phyloP scores from a whole-genome alignment of 2,329 filamentous ascomycete genomes.

The Colletotrichum paranaense region DNA sequence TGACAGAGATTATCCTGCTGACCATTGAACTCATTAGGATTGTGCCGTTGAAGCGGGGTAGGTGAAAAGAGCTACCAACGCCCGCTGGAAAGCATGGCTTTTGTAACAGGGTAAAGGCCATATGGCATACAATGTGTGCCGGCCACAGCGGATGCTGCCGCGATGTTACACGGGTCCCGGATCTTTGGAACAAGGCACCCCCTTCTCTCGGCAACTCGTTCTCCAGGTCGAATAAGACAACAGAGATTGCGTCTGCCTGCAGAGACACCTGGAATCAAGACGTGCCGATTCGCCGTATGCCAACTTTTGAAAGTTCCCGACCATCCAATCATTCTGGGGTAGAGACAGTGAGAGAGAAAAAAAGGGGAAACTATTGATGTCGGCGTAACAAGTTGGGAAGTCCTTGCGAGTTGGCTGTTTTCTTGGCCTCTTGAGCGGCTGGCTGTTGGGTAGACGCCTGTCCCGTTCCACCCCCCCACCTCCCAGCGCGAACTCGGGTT shows the following conservation, averaged over 20 bases:
- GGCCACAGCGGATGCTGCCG: neutral
- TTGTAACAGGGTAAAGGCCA: neutral
- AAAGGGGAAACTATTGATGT: neutral
- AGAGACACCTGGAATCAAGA: neutral
- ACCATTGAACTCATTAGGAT: neutral
- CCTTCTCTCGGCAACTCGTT: neutral
- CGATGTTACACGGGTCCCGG: slow-evolving; percentile 7
- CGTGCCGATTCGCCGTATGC: neutral
- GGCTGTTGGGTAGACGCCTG: no score
- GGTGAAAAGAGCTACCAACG: neutral
- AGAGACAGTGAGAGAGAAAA: neutral
- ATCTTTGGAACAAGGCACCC: slow-evolving; percentile 1
- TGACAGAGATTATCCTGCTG: neutral
- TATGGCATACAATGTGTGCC: neutral
- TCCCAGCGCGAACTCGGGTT: neutral
- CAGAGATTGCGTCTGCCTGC: neutral
- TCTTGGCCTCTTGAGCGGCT: no score
- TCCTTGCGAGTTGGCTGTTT: slow-evolving; percentile 6
- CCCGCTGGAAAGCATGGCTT: neutral
- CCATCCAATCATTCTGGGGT: neutral
- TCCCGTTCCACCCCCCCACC: no score
- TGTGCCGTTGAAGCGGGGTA: neutral
- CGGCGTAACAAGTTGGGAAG: slow-evolving; percentile 11
- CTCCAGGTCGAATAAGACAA: neutral
- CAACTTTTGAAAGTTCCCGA: neutral